phyloP scores from a whole-genome alignment of 768 basidiomycete genomes.

The Phylloporus rhodoxanthus region DNA sequence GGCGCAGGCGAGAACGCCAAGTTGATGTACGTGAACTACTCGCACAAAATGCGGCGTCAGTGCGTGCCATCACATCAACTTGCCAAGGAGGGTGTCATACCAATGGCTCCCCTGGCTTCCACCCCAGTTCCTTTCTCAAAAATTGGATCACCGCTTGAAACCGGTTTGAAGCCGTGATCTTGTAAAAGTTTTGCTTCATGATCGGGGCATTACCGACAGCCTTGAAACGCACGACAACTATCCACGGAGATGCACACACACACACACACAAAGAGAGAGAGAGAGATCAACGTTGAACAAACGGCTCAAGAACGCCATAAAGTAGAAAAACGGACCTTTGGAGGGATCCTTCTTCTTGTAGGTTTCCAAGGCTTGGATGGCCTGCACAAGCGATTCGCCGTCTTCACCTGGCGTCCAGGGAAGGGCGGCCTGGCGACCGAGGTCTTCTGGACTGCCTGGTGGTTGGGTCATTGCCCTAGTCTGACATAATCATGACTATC shows the following conservation, averaged over 20 bases:
- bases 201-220: constrained; percentile 97
- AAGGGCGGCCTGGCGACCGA: constrained; percentile 27
- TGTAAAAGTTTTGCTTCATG: constrained; percentile 99
- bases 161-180: constrained; percentile 88
- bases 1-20: constrained; percentile 72
- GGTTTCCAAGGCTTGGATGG: constrained; percentile 67
- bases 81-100: constrained; percentile 38
- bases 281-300: neutral
- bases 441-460: constrained; percentile 30
- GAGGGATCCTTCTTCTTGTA: constrained; percentile 83
- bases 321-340: constrained; percentile 48
- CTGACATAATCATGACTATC: too few species aligned
- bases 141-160: constrained; percentile 96
- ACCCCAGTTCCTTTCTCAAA: constrained; percentile 79
- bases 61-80: neutral
- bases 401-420: constrained; percentile 31
- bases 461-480: constrained; percentile 23
- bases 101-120: constrained; percentile 80
- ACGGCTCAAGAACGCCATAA: neutral
- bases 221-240: constrained; percentile 96
- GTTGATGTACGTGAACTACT: constrained; percentile 72
- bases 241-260: neutral
- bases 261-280: neutral
- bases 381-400: constrained; percentile 37
- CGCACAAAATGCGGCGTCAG: constrained; percentile 2